Evolutionary conservation across 2,329 filamentous ascomycete genomes (phyloP), one percentile per base, ranked within the genome.

Genomic region (Westerdykella aurantiaca): DNA sequence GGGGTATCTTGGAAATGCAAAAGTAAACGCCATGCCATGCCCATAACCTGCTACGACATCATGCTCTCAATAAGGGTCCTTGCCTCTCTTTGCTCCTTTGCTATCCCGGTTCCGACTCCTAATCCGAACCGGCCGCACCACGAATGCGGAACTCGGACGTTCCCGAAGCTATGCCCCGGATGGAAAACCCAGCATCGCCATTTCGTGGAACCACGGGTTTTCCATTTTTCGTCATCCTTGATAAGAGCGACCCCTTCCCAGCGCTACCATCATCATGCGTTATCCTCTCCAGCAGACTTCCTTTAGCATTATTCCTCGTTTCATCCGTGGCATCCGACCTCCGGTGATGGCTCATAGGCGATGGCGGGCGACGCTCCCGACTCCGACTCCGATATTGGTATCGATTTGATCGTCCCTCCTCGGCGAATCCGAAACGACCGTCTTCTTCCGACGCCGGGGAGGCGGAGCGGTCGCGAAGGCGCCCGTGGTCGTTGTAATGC

Each of bases 391-490:
- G 25, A 12, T 29, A 29, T 9, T 29, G 25, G 11, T 29, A 29
- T 7, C 25, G 25, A 29, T 12, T 29, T 9, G 7, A 29, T 12
- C 25, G 25, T 29, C 25, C 25, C 25, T 29, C 48, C 73, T 78
- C 72, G 13, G 59, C 60, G 50, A 76, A 76, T 5, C 73, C 73
- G 31, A 65, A 70, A 3, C 71, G 66, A 14, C 76, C 72, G 42
- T 74, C 70, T 38, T 70, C 63, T 37, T 67, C 61, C 14, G 69
- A 64, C 17, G 53, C 55, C 21, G 80, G 80, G 6, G 80, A 83
- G 16, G 79, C 79, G 60, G 79, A 82, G 50, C 80, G 76, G 54
- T 79, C 71, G 37, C 80, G 74, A 38, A 80, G 69, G 38, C 76
- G 71, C 31, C 76, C 75, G 31, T 66, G 61, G 25, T 29, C 25